phyloP scores from a whole-genome alignment of 192 early-diverging fungal species.

The Coemansia sp. region DNA sequence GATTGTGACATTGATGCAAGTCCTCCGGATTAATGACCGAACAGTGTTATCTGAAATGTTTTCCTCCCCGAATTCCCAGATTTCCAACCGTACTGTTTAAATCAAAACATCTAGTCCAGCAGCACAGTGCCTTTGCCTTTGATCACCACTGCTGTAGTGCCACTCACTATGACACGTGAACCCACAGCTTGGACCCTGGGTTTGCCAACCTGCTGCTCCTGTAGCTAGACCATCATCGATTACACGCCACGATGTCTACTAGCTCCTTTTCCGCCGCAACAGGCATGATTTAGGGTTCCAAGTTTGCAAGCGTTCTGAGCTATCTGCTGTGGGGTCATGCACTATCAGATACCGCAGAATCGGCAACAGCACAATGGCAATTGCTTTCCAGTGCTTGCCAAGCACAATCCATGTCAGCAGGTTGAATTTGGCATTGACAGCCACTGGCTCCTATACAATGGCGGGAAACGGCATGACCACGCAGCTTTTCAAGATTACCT shows the following conservation, averaged over 20 bases:
- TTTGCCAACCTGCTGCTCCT: neutral
- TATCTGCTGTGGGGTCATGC: too few species aligned
- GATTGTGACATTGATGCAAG: neutral
- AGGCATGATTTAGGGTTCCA: too few species aligned
- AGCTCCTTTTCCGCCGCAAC: too few species aligned
- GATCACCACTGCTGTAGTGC: neutral
- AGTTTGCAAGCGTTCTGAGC: too few species aligned
- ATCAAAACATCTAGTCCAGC: neutral
- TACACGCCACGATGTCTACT: neutral
- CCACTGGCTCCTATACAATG: too few species aligned
- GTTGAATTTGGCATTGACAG: too few species aligned
- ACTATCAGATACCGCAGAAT: too few species aligned
- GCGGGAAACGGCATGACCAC: too few species aligned
- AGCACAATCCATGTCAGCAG: too few species aligned
- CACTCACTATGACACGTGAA: neutral
- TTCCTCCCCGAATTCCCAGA: neutral
- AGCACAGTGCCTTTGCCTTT: neutral
- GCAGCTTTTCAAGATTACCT: too few species aligned
- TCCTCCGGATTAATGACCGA: neutral
- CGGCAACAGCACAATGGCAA: too few species aligned
- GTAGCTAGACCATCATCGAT: neutral
- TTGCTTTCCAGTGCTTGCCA: too few species aligned
- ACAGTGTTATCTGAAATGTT: neutral
- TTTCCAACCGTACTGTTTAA: neutral
- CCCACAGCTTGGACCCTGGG: neutral